phyloP scores from a whole-genome alignment of 2,329 filamentous ascomycete genomes.

The Epichloe scottii region DNA sequence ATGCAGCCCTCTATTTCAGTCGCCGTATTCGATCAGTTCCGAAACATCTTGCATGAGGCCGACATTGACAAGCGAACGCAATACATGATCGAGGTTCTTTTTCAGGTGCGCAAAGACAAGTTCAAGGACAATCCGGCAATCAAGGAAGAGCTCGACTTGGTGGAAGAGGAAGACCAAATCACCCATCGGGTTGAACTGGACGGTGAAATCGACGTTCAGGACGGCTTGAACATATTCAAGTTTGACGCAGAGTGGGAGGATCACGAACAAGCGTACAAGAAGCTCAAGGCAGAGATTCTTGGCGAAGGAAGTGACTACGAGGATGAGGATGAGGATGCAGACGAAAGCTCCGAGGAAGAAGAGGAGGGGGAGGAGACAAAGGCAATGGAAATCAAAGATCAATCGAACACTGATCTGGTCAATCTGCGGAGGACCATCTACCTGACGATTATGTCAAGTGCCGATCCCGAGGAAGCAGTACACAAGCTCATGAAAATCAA shows the following conservation, averaged over 20 bases:
- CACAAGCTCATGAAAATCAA: conserved; percentile 96
- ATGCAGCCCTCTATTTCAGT: conserved; percentile 84
- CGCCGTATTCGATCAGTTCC: conserved; percentile 89
- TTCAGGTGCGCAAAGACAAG: conserved; percentile 89
- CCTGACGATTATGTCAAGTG: conserved; percentile 91
- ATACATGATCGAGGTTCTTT: conserved; percentile 97
- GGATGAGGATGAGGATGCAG: conserved; percentile 45
- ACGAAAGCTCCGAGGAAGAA: conserved; percentile 59
- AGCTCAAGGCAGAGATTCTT: conserved; percentile 83
- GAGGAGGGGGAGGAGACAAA: conserved; percentile 70
- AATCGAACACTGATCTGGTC: conserved; percentile 90
- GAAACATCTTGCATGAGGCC: conserved; percentile 88
- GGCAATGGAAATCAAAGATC: conserved; percentile 91
- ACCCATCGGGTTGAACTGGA: conserved; percentile 78
- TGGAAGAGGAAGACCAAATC: conserved; percentile 97
- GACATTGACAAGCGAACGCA: conserved; percentile 98
- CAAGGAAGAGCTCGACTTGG: conserved; percentile 84
- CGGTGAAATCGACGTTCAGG: conserved; percentile 72
- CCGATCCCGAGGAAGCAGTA: conserved; percentile 90
- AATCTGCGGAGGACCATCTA: conserved; percentile 92
- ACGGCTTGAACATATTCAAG: conserved; percentile 91
- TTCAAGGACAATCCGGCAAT: conserved; percentile 91
- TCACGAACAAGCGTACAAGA: conserved; percentile 81
- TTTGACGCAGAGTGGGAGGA: conserved; percentile 82
- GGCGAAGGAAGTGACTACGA: conserved; percentile 85